Base-by-base conservation (phyloP, 2,329 filamentous ascomycete genomes). In the Paecilomyces sp. region DNA sequence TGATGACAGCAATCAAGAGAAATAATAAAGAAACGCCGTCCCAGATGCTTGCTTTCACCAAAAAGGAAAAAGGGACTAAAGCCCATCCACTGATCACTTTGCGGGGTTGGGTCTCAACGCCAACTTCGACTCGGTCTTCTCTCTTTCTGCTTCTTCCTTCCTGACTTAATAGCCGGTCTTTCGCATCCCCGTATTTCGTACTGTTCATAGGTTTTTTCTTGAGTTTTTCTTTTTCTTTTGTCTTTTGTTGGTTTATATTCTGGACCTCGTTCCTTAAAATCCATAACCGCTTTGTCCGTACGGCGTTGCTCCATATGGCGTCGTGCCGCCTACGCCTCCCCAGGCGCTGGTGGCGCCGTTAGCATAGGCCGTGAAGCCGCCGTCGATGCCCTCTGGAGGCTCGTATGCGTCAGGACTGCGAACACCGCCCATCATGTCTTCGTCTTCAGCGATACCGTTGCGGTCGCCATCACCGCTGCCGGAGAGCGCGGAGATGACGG, bases 401-500 rank as follows among this genome's bases (percentile, higher is more conserved):
- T 79, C 77, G 57, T 80, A 80, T 15, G 71, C 78, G 65, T 81
- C 80, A 2, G 79, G 79, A 62, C 79, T 81, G 55, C 75, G 72
- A 11, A 70, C 74, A 77, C 81, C 87, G 80, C 71, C 70, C 68
- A 73, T 74, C 73, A 76, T 74, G 25, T 75, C 73, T 66, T 79
- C 70, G 67, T 79, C 73, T 60, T 77, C 77, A 50, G 71, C 72
- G 55, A 71, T 70, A 62, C 82, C 84, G 63, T 81, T 75, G 52
- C 74, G 81, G 61, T 85, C 85, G 57, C 84, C 82, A 54, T 76
- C 76, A 57, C 80, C 80, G 58, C 65, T 71, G 63, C 77, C 83
- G 58, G 83, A 81, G 65, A 88, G 75, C 33, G 85, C 83, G 61
- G 85, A 81, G 62, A 96, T 88, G 47, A 97, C 84, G 3, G 82